A percentile compares a stretch with the other conserved stretches of the same genome.
Evolutionary conservation across 2,329 filamentous ascomycete genomes (phyloP).

Genomic region (Alternaria sp.): DNA sequence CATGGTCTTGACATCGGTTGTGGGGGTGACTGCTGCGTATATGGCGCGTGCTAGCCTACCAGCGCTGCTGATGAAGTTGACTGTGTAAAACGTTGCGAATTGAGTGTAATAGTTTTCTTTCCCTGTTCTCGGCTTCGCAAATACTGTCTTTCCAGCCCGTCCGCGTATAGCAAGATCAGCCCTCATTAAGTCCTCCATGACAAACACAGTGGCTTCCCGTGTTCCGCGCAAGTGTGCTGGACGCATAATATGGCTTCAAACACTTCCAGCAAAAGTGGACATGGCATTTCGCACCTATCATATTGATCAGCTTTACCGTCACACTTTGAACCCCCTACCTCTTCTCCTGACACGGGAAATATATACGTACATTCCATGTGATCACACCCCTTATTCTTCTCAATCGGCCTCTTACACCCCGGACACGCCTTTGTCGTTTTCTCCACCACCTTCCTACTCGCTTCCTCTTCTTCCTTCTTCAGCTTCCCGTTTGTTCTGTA

Average conservation of each 20-base stretch:
- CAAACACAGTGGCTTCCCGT: not conserved
- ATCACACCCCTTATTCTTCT: conserved; percentile 52
- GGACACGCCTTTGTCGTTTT: conserved; percentile 49
- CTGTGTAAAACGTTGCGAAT: not conserved
- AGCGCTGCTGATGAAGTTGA: not conserved
- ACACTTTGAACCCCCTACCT: no score
- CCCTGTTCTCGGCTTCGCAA: not conserved
- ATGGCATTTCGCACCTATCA: conserved; percentile 43
- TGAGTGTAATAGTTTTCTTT: not conserved
- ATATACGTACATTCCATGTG: conserved; percentile 45
- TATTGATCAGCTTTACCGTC: not conserved
- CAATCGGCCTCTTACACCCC: conserved; percentile 47
- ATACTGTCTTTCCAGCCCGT: not conserved
- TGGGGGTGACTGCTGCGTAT: not conserved
- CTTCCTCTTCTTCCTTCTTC: conserved; percentile 36
- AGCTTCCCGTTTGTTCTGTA: conserved; percentile 34
- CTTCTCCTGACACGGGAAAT: not conserved
- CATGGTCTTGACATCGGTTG: not conserved
- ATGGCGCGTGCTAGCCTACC: not conserved
- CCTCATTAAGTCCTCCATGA: not conserved
- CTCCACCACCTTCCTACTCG: conserved; percentile 38
- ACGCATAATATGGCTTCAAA: conserved; percentile 30
- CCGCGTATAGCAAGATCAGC: not conserved
- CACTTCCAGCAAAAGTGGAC: conserved; percentile 52
- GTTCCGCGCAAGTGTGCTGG: not conserved